Evolutionary conservation across 176 grass and related monocot genomes (phyloP), one percentile per base, ranked within the genome.

Genomic region (Phragmites australis): DNA sequence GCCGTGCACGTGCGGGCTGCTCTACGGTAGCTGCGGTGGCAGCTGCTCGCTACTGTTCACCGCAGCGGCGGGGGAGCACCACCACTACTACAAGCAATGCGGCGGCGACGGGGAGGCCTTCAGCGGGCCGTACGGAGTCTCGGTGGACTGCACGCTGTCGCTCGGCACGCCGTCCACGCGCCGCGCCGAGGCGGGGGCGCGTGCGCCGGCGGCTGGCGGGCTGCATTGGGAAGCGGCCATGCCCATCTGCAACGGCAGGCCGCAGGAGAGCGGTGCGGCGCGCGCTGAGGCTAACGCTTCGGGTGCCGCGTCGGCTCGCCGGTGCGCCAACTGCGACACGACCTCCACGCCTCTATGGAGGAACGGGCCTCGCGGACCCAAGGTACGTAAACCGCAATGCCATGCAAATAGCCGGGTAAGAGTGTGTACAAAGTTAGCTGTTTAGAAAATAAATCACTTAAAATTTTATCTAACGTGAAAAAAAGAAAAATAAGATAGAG

Each of bases 281-380:
- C 23, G 30, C 21, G 37, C 58, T 29, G 83, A 77, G 6, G 40
- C 41, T 15, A 87, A 55, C 47, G 54, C 71, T 11, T 25, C 70
- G 3, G 83, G 65, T 14, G 84, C 54, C 22, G 80, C 7, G 66
- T 67, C 87, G 8, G 72, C 87, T 58, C 89, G 94, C 71, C 87
- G 94, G 30, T 97, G 94, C 74, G 89, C 94, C 56, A 94, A 97
- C 85, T 97, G 94, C 77, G 94, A 94, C 83, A 97, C 94, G 1
- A 81, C 94, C 15, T 94, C 92, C 41, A 97, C 94, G 10, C 94
- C 94, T 40, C 87, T 97, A 25, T 97, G 94, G 94, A 75, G 94
- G 85, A 97, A 97, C 75, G 94, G 94, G 0, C 94, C 94, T 21
- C 88, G 91, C 54, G 94, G 94, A 31, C 94, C 94, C 43, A 97